Base-by-base conservation (phyloP, 1,284 basidiomycete genomes). In the Porodaedalea pini region DNA sequence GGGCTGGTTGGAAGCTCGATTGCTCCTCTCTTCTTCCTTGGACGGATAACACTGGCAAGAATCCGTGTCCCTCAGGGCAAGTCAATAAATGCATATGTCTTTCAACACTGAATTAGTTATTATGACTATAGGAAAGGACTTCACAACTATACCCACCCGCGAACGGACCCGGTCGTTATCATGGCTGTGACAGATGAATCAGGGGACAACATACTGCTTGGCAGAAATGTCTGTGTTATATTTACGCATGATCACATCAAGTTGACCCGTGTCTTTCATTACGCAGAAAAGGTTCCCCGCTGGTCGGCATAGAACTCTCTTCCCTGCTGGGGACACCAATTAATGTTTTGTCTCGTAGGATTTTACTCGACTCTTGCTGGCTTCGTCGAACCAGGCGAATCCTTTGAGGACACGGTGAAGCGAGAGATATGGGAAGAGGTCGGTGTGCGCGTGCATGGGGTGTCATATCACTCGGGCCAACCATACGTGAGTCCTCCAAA, bases 371-470 rank as follows among this genome's bases (percentile, higher is more conserved):
- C 92, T 52, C 73, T 96, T 19, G 92, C 93, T 1, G 94, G 94
- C 1, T 96, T 96, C 68, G 83, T 93, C 54, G 94, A 97, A 69
- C 91, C 92, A 2, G 93, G 89, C n/a, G 94, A 97, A 71, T 85
- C 88, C 0, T 89, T 98, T 62, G 96, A 99, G 71, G 95, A 98
- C 64, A 90, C 94, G 0, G 94, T 98, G n/a, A 80, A 84, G 59
- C 80, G 96, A 29, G 96, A 98, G 72, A 89, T 97, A 65, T 89
- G 92, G 82, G 96, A 98, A 71, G 96, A 98, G 71, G 90, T 92
- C 0, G 96, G 96, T 5, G 81, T 98, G 19, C 81, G 80, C 44
- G 91, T 94, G 7, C 88, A 86, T 73, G 80, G 91, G 61, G 85
- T 96, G 10, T 77, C 79, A 62, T 98, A 98, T 73, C 94, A 93